These are phyloP conservation scores for Parathielavia appendiculata DNA, from an alignment of 495 filamentous ascomycete species.

Conservation along the genomic window DNA sequence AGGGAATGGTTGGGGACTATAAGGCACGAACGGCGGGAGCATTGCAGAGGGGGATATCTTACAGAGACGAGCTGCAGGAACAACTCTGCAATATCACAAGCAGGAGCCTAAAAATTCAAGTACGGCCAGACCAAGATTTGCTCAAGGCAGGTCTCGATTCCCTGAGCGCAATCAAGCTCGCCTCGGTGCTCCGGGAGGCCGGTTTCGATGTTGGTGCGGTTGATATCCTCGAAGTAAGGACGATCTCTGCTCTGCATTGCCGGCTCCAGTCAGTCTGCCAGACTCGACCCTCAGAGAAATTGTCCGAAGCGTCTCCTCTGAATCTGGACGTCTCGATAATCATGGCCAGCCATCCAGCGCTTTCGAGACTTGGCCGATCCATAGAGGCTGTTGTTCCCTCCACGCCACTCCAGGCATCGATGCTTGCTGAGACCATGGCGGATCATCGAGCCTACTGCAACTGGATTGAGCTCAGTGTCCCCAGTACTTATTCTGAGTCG, in stretches of 20 bases:
- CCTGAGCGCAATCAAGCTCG: slow-evolving; percentile 61
- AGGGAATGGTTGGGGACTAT: slow-evolving; percentile 56
- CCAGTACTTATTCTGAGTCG: slow-evolving; percentile 22
- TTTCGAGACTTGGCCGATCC: slow-evolving; percentile 24
- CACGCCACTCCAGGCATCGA: slow-evolving; percentile 67
- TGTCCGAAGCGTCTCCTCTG: background rate
- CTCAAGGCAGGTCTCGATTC: slow-evolving; percentile 64
- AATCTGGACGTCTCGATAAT: background rate
- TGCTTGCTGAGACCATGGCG: slow-evolving; percentile 63
- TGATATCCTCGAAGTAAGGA: slow-evolving; percentile 53
- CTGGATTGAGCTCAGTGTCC: slow-evolving; percentile 58
- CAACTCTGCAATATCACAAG: slow-evolving; percentile 45
- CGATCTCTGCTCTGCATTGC: slow-evolving; percentile 22
- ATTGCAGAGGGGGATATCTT: slow-evolving; percentile 7
- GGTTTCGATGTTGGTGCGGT: slow-evolving; percentile 50
- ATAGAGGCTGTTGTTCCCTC: slow-evolving; percentile 55
- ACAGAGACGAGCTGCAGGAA: slow-evolving; percentile 38
- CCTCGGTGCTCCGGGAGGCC: slow-evolving; percentile 49
- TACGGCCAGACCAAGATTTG: slow-evolving; percentile 43
- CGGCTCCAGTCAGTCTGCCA: background rate
- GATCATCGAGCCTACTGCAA: slow-evolving; percentile 63
- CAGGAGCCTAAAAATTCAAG: slow-evolving; percentile 41
- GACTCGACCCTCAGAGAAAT: background rate
- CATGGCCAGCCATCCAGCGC: background rate
- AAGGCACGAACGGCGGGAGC: slow-evolving; percentile 12